Evolutionary conservation across 805 yeast species (phyloP).

Genomic region (Lipomyces kockii): DNA sequence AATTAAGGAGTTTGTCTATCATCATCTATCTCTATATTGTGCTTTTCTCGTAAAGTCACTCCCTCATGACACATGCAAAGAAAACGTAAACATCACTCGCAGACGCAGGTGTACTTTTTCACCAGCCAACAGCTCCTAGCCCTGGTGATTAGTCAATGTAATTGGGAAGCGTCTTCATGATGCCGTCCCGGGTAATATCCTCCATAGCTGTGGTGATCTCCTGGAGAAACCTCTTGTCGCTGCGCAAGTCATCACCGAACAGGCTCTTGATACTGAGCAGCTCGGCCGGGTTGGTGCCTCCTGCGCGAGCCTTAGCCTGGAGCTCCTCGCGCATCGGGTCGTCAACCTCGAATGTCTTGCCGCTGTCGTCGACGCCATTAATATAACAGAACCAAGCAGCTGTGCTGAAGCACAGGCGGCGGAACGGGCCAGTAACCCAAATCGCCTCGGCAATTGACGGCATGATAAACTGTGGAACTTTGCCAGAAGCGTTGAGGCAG

Average conservation of each 20-base stretch:
- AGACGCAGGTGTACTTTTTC: slow-evolving; percentile 8
- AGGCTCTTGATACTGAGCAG: slow-evolving; percentile 9
- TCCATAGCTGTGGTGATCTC: slow-evolving; percentile 10
- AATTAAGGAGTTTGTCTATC: slow-evolving; percentile 5
- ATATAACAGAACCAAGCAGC: slow-evolving; percentile 10
- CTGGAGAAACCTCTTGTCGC: slow-evolving; percentile 9
- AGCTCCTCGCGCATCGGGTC: slow-evolving; percentile 12
- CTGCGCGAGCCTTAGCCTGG: slow-evolving; percentile 10
- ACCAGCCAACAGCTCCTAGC: slow-evolving; percentile 11
- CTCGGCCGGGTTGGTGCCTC: slow-evolving; percentile 12
- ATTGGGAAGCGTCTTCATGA: slow-evolving; percentile 10
- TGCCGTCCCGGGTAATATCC: slow-evolving; percentile 8
- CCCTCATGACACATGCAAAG: slow-evolving; percentile 4
- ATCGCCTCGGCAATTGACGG: slow-evolving; percentile 10
- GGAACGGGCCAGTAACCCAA: slow-evolving; percentile 12
- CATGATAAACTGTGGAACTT: slow-evolving; percentile 7
- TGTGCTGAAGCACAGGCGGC: slow-evolving; percentile 10
- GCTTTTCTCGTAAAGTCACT: slow-evolving; percentile 6
- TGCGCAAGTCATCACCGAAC: slow-evolving; percentile 9
- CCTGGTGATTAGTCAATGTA: slow-evolving; percentile 6
- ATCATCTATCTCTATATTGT: slow-evolving; percentile 7
- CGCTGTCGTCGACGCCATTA: slow-evolving; percentile 9
- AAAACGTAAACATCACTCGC: slow-evolving; percentile 4
- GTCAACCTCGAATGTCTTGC: slow-evolving; percentile 6
- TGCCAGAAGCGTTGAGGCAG: slow-evolving; percentile 9